Evolutionary conservation across 1,284 basidiomycete genomes (phyloP).

Genomic region (Entoloma clypeatum): DNA sequence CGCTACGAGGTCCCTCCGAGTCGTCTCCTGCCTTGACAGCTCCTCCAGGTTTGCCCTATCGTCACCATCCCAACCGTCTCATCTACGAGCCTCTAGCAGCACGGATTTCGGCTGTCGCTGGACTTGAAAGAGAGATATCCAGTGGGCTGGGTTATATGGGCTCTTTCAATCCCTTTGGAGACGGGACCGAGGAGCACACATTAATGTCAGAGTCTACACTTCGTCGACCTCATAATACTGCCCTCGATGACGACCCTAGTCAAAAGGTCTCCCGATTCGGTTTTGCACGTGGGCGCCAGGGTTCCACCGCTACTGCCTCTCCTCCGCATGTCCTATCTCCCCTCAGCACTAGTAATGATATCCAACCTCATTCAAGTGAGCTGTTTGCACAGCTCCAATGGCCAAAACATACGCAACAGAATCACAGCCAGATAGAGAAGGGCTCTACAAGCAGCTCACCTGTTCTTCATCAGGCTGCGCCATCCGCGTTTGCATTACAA

Average conservation of each 20-base stretch:
- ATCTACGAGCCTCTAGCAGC: conserved; percentile 49
- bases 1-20: conserved; percentile 39
- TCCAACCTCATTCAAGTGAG: too few relatives aligned
- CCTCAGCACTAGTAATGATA: conserved; percentile 40
- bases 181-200: conserved; percentile 43
- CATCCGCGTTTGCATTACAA: conserved; percentile 32
- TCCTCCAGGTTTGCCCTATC: conserved; percentile 51
- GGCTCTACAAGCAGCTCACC: conserved; percentile 45
- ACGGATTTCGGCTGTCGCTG: conserved; percentile 34
- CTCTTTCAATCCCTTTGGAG: conserved; percentile 76
- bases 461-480: conserved; percentile 41
- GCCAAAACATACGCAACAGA: conserved; percentile 43
- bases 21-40: conserved; percentile 35
- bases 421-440: conserved; percentile 41
- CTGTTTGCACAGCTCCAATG: conserved; percentile 44
- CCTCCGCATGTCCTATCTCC: conserved; percentile 58
- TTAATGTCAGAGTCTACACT: conserved; percentile 27
- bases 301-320: conserved; percentile 54
- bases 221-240: conserved; percentile 24
- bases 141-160: conserved; percentile 58
- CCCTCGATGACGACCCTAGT: conserved; percentile 57
- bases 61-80: conserved; percentile 43
- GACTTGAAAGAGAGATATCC: conserved; percentile 44
- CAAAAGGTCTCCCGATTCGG: conserved; percentile 79
- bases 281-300: conserved; percentile 73